Percentiles rank a stretch among this genome's conserved stretches.
Conservation (phyloP, 768 basidiomycete species). For the Cantharellus cinnabarinus region DNA sequence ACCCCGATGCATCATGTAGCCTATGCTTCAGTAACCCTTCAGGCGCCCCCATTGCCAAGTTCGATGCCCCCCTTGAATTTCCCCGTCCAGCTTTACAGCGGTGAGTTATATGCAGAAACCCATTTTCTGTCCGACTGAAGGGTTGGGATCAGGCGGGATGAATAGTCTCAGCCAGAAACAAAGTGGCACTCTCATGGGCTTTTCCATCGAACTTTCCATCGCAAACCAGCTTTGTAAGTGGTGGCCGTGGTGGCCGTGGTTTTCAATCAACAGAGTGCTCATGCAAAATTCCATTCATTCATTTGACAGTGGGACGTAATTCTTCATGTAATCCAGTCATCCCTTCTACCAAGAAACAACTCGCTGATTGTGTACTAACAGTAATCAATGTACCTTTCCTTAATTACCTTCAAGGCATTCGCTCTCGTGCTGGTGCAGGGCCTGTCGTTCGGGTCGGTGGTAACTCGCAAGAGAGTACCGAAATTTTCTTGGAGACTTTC, state of each 20-base stretch:
- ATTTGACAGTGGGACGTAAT: conserved; percentile 9
- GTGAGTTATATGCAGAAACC: background rate
- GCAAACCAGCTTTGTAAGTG: conserved; percentile 28
- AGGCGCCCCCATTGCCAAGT: background rate
- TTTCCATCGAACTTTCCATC: conserved; percentile 44
- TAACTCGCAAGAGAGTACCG: conserved; percentile 26
- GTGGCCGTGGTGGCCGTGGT: conserved; percentile 11
- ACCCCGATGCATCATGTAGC: background rate
- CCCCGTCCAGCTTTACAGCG: background rate
- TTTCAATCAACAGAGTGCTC: background rate
- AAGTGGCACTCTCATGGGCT: conserved; percentile 34
- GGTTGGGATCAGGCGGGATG: conserved; percentile 7
- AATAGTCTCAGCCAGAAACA: conserved; percentile 21
- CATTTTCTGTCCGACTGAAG: background rate
- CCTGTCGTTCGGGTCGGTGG: conserved; percentile 27
- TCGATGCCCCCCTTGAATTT: background rate
- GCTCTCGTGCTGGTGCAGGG: conserved; percentile 22
- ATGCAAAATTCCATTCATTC: background rate
- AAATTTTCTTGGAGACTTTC: background rate
- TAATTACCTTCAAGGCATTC: conserved; percentile 26
- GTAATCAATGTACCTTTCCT: conserved; percentile 24
- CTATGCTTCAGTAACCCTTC: background rate
- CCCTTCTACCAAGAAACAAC: background rate
- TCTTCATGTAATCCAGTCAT: background rate
- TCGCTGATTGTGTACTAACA: background rate